Evolutionary conservation across 345 rosid genomes (phyloP), one percentile per base, ranked within the genome.

Genomic region (Euphorbia pulcherrima): DNA sequence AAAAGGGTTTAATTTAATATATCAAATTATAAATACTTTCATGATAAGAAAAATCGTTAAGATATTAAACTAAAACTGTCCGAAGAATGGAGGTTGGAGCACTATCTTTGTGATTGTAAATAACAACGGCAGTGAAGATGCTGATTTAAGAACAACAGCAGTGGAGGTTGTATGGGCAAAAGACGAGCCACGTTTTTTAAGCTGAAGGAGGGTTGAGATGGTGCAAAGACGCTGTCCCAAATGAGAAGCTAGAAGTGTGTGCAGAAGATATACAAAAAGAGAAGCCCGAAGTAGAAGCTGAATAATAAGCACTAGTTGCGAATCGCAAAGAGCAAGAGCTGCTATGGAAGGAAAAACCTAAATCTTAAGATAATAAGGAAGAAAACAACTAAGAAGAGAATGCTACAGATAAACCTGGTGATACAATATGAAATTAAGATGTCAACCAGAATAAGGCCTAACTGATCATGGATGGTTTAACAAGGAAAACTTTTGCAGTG

Each of bases 61-160:
- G 50, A 14, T 12, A 44, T 10, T 44, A 44, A 44, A 44, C 50
- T 3, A 44, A 11, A 10, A 44, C 17, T 16, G 50, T 44, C 16
- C 16, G 47, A 41, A 12, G 50, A 11, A 14, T 44, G 65, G 27
- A 47, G 66, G 66, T 46, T 1, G 26, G 48, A 24, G 72, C 46
- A 29, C 41, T 44, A 68, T 52, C 23, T 85, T 81, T 58, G 89
- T 87, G 74, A 85, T 80, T 2, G 85, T 83, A 6, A 95, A 88
- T 64, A 88, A 83, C 78, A 77, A 48, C 0, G 82, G 78, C 3
- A 79, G 76, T 0, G 84, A 46, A 50, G 84, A 60, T 20, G 75
- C 63, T 29, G 84, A 75, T 51, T 75, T 81, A 0, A 78, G 33
- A 21, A 80, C 68, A 18, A 78, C 63, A 2, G 80, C 29, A 65